These are phyloP conservation scores for Brassica nigra DNA, from an alignment of 345 rosid genomes.

Conservation along the genomic window DNA sequence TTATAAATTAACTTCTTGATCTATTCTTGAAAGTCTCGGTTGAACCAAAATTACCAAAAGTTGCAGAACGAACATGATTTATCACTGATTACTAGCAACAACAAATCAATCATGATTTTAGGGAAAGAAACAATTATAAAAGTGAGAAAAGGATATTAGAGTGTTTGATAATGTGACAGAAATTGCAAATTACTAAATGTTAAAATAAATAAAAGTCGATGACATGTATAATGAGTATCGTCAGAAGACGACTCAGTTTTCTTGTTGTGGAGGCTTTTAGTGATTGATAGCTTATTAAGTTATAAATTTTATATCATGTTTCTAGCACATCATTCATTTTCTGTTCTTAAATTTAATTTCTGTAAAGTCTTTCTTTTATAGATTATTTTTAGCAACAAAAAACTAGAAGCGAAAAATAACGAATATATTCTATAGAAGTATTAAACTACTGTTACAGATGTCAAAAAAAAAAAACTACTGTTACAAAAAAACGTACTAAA, in stretches of 20 bases:
- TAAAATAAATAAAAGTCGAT: background rate
- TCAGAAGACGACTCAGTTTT: background rate
- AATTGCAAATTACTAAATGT: background rate
- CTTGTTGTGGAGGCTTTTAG: background rate
- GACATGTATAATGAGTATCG: background rate
- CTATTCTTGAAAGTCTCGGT: background rate
- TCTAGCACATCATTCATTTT: background rate
- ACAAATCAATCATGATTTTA: background rate
- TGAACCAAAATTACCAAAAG: background rate
- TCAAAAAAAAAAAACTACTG: too few species aligned
- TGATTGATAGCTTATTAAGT: background rate
- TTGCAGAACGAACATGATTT: background rate
- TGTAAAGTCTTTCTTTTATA: background rate
- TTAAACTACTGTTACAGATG: too few species aligned
- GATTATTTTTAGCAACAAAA: background rate
- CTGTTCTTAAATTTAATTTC: background rate
- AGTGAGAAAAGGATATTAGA: background rate
- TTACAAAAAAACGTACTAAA: background rate
- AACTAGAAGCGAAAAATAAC: slow-evolving; percentile 5
- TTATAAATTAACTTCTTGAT: background rate
- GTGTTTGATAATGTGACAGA: background rate
- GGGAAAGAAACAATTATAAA: background rate
- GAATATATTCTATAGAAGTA: too few species aligned
- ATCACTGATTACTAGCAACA: background rate
- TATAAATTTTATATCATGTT: background rate